These are phyloP conservation scores for Urtica urens DNA, from an alignment of 306 rosid species.

Conservation along the genomic window DNA sequence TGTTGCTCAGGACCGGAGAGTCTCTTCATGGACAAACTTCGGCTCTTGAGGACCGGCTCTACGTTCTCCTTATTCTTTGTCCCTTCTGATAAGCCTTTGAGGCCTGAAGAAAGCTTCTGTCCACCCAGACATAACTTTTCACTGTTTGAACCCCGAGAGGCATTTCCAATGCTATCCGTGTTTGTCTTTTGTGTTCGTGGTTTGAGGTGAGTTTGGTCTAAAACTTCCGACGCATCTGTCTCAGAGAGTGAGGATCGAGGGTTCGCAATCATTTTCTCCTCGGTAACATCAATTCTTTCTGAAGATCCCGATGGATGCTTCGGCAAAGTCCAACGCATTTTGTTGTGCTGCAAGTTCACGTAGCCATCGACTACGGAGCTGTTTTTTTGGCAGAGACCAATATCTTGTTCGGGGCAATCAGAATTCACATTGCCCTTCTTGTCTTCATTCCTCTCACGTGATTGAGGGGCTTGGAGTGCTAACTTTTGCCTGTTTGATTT, in stretches of 20 bases:
- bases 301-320: slow-evolving; percentile 8
- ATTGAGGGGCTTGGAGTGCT: slow-evolving; percentile 12
- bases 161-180: slow-evolving; percentile 5
- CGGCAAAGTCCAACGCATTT: not conserved
- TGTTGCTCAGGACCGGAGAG: slow-evolving; percentile 11
- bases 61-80: slow-evolving; percentile 19
- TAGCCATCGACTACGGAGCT: not conserved
- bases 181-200: slow-evolving; percentile 1
- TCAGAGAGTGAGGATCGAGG: slow-evolving; percentile 1
- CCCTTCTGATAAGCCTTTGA: slow-evolving; percentile 13
- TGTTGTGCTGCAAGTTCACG: slow-evolving; percentile 6
- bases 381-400: slow-evolving; percentile 4
- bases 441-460: slow-evolving; percentile 4
- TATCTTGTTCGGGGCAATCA: not conserved
- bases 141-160: not conserved
- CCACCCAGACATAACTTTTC: slow-evolving; percentile 16
- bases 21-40: not conserved
- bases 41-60: slow-evolving; percentile 8
- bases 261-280: not conserved
- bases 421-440: slow-evolving; percentile 1
- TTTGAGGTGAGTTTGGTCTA: not conserved
- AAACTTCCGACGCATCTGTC: not conserved
- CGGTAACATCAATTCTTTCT: not conserved
- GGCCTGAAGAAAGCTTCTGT: slow-evolving; percentile 19
- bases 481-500: slow-evolving; percentile 16